Evolutionary conservation across 805 yeast species (phyloP).

Genomic region (Kazachstania psychrophila): DNA sequence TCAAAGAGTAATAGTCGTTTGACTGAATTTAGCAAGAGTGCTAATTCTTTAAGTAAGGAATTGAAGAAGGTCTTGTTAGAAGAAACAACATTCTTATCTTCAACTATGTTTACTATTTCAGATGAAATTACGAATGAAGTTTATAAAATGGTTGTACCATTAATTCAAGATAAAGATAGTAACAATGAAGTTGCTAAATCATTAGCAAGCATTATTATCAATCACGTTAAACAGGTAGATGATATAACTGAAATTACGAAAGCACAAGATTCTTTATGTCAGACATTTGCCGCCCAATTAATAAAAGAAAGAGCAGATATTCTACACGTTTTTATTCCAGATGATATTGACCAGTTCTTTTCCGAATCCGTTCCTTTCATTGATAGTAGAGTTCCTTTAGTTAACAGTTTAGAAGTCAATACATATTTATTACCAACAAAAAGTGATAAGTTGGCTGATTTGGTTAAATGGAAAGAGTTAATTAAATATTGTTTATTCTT

Average conservation of each 20-base stretch:
- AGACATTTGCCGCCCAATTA: constrained; percentile 9
- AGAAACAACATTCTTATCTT: constrained; percentile 12
- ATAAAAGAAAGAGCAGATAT: constrained; percentile 11
- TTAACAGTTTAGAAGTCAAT: constrained; percentile 39
- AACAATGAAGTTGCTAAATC: constrained; percentile 7
- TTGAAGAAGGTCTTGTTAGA: constrained; percentile 8
- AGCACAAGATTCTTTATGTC: not conserved
- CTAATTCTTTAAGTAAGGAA: constrained; percentile 9
- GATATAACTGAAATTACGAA: not conserved
- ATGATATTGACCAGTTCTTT: constrained; percentile 14
- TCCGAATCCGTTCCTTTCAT: constrained; percentile 25
- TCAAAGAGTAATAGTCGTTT: constrained; percentile 17
- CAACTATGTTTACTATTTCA: constrained; percentile 9
- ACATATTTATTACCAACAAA: constrained; percentile 24
- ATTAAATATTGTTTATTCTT: constrained; percentile 24
- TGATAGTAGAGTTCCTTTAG: constrained; percentile 35
- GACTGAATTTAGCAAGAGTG: constrained; percentile 15
- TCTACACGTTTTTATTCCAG: constrained; percentile 10
- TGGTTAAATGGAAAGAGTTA: constrained; percentile 10
- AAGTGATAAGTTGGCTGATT: constrained; percentile 9
- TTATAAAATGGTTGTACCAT: constrained; percentile 8
- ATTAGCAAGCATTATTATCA: constrained; percentile 9
- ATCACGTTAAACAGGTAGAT: constrained; percentile 5
- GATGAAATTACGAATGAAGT: constrained; percentile 8
- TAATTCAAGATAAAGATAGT: constrained; percentile 6